phyloP scores from a whole-genome alignment of 140 eudicot species.

The Senecio squalidus region DNA sequence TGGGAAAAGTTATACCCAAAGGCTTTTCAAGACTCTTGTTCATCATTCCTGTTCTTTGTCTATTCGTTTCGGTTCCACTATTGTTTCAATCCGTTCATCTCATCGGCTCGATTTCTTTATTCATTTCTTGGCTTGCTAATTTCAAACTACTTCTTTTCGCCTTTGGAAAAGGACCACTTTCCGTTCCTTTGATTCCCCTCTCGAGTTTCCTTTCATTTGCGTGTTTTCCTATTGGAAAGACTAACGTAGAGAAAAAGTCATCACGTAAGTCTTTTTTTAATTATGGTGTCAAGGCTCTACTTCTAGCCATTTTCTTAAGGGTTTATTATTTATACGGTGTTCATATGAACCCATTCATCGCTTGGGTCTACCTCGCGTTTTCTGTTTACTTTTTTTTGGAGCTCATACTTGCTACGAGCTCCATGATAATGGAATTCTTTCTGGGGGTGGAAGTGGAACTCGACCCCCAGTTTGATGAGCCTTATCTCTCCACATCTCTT shows the following conservation, averaged over 20 bases:
- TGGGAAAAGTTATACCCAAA: slow-evolving; percentile 32
- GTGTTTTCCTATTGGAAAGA: slow-evolving; percentile 36
- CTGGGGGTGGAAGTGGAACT: slow-evolving; percentile 42
- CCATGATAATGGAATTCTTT: background rate
- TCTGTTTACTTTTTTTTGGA: slow-evolving; percentile 3
- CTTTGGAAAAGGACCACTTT: slow-evolving; percentile 51
- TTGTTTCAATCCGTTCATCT: slow-evolving; percentile 26
- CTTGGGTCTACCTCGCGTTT: slow-evolving; percentile 3
- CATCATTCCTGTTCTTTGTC: slow-evolving; percentile 34
- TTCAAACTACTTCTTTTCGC: slow-evolving; percentile 61
- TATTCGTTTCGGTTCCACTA: slow-evolving; percentile 37
- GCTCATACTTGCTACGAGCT: slow-evolving; percentile 1
- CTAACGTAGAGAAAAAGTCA: background rate
- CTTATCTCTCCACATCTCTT: slow-evolving; percentile 58
- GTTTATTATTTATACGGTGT: background rate
- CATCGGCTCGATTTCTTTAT: slow-evolving; percentile 36
- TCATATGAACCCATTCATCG: slow-evolving; percentile 5
- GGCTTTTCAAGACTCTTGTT: slow-evolving; percentile 44
- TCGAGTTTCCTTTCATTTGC: slow-evolving; percentile 34
- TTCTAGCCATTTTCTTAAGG: slow-evolving; percentile 3
- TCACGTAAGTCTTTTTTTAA: background rate
- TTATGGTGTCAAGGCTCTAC: slow-evolving; percentile 4
- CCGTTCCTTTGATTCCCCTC: slow-evolving; percentile 37
- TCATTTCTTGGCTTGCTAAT: slow-evolving; percentile 59
- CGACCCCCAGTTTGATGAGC: slow-evolving; percentile 54